Conservation (phyloP, 2,329 filamentous ascomycete genomes). For the Fusarium keratoplasticum region DNA sequence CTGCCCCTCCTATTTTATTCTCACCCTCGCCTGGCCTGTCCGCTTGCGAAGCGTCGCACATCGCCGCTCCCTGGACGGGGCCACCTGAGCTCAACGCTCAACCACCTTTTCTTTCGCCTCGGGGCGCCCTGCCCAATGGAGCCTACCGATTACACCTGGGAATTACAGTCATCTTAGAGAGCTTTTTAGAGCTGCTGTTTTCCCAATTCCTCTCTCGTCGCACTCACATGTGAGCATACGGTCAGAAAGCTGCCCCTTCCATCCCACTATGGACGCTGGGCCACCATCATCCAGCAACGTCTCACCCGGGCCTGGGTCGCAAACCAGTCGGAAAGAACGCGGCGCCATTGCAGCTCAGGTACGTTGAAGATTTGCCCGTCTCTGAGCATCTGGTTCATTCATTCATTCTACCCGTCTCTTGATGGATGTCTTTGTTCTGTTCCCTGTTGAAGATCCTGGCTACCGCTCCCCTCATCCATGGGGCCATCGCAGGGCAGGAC, state of each 20-base stretch:
- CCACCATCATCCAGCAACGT: conserved; percentile 45
- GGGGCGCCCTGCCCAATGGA: conserved; percentile 39
- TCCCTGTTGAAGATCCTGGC: not conserved
- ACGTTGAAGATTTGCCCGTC: conserved; percentile 18
- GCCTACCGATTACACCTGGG: conserved; percentile 18
- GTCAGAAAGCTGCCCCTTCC: conserved; percentile 16
- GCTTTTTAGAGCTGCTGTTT: conserved; percentile 43
- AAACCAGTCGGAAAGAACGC: conserved; percentile 52
- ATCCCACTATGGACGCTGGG: conserved; percentile 42
- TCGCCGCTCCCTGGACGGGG: conserved; percentile 16
- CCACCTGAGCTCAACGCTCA: conserved; percentile 28
- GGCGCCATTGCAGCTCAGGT: conserved; percentile 56
- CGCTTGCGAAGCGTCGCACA: conserved; percentile 27
- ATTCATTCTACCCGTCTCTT: not conserved
- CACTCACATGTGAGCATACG: conserved; percentile 36
- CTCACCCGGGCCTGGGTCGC: conserved; percentile 49
- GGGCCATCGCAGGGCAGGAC: not conserved
- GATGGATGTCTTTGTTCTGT: not conserved
- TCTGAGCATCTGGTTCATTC: not conserved
- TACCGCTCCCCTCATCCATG: not conserved
- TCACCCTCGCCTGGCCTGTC: conserved; percentile 25
- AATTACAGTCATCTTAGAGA: conserved; percentile 30
- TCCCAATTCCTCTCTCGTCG: conserved; percentile 1
- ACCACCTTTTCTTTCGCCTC: conserved; percentile 5
- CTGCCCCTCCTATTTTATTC: conserved; percentile 35